Base-by-base conservation (phyloP, 1,284 basidiomycete species). In the Sporisorium scitamineum region DNA sequence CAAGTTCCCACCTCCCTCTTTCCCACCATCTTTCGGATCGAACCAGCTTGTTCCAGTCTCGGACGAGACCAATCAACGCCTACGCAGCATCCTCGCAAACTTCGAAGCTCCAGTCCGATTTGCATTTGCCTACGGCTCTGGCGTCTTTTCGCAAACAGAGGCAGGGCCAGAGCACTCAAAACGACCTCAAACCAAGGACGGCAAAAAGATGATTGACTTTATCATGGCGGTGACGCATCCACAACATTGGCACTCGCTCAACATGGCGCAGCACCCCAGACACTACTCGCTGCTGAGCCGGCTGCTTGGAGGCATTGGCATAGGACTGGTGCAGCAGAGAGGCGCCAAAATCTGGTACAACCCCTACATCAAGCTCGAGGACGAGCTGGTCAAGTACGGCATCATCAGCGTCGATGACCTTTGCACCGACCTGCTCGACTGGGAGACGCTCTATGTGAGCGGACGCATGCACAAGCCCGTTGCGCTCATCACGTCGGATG, bases 401-500 rank as follows among this genome's bases (percentile, higher is more conserved):
- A 91, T 98, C 27, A 95, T 96, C 34, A 94, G 93, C 0, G 90
- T 97, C 9, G 93, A 96, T 79, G 92, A 91, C 62, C 89, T 99
- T 31, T 94, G 93, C 78, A 89, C 90, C 1, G 97, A 99, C 85
- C 88, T 99, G 44, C 88, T 95, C 45, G 93, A 94, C 81, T 99
- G 97, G 96, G 90, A 91, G 48, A 91, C 94, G 20, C 89, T 99
- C 9, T 99, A 99, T 86, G 90, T 97, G 50, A 92, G 94, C 1
- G 97, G 96, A 0, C 90, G 96, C 24, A 94, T 99, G 91, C 96
- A 99, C 87, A 99, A 99, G 86, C 96, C 97, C 0, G 79, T 83
- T 2, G 78, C 80, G 5, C 54, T 70, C 10, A 57, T 81, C 37
- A 73, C 77, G 13, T 77, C 91, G 90, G 92, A 95, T 84, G 91